Base-by-base conservation (phyloP, 495 filamentous ascomycete genomes). In the Xylaria flabelliformis region DNA sequence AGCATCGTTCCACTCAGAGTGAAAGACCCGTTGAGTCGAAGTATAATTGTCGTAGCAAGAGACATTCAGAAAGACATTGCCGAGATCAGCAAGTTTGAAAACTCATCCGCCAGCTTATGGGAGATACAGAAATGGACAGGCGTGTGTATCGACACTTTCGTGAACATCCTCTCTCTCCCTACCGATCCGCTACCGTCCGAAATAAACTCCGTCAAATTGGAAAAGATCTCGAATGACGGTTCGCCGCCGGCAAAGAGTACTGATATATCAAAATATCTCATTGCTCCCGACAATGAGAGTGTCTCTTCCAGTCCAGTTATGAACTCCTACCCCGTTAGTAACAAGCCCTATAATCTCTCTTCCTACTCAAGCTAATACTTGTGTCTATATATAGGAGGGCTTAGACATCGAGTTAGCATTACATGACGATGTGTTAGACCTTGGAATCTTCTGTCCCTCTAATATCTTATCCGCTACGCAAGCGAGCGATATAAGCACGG, bases 341-440 rank as follows among this genome's bases (percentile, higher is more conserved):
- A 63, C 6, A 34, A 32, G 9, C 19, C 9, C 26, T 24, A 7
- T 1, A n/a, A 6, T 24, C 21, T 17, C 29, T 3, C 26, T 24
- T 53, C 34, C 13, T 26, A 9, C 26, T 56, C 19, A 5, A 55
- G 51, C 69, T 71, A 64, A 71, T 24, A 19, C 1, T 41, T 8
- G 5, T 13, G 42, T 15, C 12, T 24, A n/a, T 67, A 39, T 50
- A 41, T 69, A 90, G 88, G 82, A 85, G 68, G 79, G 85, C 0
- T 48, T 90, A 39, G 88, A 91, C 72, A 64, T 91, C 8, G 89
- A 91, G 73, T 83, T 83, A 34, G 81, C 83, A 12, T 64, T 90
- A 13, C 69, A 76, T 5, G 80, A 78, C 24, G 83, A 84, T 4
- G 65, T 62, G 0, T 77, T 90, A 76, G 85, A 87, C 64, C 80